phyloP scores from a whole-genome alignment of 352 stramenopile species.

The Phytophthora quininea region DNA sequence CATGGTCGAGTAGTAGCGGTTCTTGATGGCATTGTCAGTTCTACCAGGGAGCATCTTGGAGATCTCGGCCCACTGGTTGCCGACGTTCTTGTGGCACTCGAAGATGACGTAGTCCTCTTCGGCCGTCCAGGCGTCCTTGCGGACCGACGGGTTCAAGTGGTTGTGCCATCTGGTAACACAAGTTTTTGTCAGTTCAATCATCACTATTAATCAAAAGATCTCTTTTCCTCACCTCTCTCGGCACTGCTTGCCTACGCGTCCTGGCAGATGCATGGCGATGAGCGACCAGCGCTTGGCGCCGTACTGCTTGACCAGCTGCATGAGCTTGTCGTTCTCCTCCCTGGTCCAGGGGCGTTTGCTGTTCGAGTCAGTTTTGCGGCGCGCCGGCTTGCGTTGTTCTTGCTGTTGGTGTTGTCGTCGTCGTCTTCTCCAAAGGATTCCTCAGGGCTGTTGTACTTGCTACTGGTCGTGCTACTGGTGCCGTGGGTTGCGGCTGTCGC shows the following conservation, averaged over 20 bases:
- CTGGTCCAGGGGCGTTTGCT: slow-evolving; percentile 87
- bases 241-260: slow-evolving; percentile 90
- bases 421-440: slow-evolving; percentile 79
- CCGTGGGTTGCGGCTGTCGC: slow-evolving; percentile 21
- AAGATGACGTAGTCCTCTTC: slow-evolving; percentile 93
- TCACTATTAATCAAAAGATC: neutral
- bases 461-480: slow-evolving; percentile 36
- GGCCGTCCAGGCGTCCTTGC: slow-evolving; percentile 89
- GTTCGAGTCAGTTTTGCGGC: slow-evolving; percentile 78
- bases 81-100: slow-evolving; percentile 91
- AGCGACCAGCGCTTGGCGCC: slow-evolving; percentile 90
- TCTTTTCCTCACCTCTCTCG: slow-evolving; percentile 55
- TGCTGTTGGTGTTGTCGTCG: slow-evolving; percentile 60
- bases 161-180: slow-evolving; percentile 78
- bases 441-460: slow-evolving; percentile 47
- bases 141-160: slow-evolving; percentile 86
- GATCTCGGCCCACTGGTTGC: slow-evolving; percentile 93
- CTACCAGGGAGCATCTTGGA: slow-evolving; percentile 91
- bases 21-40: slow-evolving; percentile 93
- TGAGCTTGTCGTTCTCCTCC: slow-evolving; percentile 90
- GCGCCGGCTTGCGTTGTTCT: slow-evolving; percentile 18
- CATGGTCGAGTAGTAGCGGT: slow-evolving; percentile 93
- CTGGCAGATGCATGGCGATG: slow-evolving; percentile 88
- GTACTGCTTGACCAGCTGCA: slow-evolving; percentile 90
- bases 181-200: neutral